These are phyloP conservation scores for Diaporthe caulivora DNA, from an alignment of 2,329 filamentous ascomycete genomes.

Conservation along the genomic window DNA sequence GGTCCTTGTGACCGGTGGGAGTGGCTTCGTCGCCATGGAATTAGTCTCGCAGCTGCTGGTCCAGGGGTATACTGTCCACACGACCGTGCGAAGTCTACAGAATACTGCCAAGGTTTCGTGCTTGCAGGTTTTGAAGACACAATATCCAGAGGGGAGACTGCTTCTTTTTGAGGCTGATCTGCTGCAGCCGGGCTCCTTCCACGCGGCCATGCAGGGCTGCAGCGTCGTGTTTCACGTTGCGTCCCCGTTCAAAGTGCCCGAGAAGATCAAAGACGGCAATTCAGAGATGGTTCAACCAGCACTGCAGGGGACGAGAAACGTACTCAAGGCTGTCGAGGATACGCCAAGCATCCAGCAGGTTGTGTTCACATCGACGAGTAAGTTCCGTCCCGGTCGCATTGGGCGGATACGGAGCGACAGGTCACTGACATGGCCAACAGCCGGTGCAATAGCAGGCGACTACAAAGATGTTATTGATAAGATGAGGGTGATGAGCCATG, in stretches of 20 bases:
- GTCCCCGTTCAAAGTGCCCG: conserved; percentile 48
- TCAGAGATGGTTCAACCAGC: conserved; percentile 47
- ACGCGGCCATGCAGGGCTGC: conserved; percentile 46
- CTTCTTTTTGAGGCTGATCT: conserved; percentile 48
- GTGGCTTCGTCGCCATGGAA: conserved; percentile 73
- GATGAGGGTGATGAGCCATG: conserved; percentile 41
- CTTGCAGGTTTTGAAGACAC: conserved; percentile 36
- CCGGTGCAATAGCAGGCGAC: conserved; percentile 46
- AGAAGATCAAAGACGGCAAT: conserved; percentile 44
- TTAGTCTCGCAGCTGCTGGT: conserved; percentile 38
- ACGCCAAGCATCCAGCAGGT: conserved; percentile 44
- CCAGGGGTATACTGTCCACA: conserved; percentile 37
- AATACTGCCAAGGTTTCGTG: conserved; percentile 33
- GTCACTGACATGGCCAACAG: conserved; percentile 9
- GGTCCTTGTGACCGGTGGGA: conserved; percentile 70
- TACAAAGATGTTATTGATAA: conserved; percentile 43
- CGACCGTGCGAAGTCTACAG: conserved; percentile 39
- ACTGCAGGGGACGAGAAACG: conserved; percentile 44
- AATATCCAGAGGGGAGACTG: conserved; percentile 40
- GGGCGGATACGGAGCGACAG: not conserved
- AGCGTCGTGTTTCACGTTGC: conserved; percentile 51
- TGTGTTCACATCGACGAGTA: conserved; percentile 44
- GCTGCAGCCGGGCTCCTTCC: conserved; percentile 47
- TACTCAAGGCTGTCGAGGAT: conserved; percentile 44
- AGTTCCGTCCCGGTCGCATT: not conserved